Evolutionary conservation across 495 filamentous ascomycete genomes (phyloP).

Genomic region (Coniosporium apollinis): DNA sequence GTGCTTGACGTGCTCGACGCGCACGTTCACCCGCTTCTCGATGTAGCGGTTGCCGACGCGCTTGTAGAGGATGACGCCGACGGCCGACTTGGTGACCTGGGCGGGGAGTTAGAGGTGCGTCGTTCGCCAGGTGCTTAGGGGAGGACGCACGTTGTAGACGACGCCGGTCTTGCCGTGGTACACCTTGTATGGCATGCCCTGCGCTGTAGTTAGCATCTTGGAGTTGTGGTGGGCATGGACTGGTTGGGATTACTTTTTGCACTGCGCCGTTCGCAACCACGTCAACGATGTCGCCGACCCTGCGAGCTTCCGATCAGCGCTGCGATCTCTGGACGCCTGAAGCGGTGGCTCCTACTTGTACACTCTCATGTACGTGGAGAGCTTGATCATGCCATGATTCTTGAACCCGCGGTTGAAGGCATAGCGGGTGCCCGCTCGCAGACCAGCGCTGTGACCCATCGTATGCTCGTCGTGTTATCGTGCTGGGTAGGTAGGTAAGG

Average conservation of each 20-base stretch:
- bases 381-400: conserved; percentile 74
- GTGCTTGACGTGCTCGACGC: conserved; percentile 88
- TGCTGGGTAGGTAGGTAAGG: too few relatives aligned
- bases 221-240: background rate
- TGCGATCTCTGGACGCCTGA: conserved; percentile 1
- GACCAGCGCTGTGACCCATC: conserved; percentile 96
- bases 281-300: conserved; percentile 95
- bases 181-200: conserved; percentile 87
- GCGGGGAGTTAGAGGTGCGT: too few relatives aligned
- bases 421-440: conserved; percentile 75
- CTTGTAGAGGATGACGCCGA: conserved; percentile 98
- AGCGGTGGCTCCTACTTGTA: conserved; percentile 63
- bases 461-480: conserved; percentile 13
- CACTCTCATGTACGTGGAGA: conserved; percentile 79
- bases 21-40: conserved; percentile 98
- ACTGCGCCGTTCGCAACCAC: conserved; percentile 94
- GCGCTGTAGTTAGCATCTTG: conserved; percentile 1
- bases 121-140: too few relatives aligned
- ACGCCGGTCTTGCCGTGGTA: conserved; percentile 22
- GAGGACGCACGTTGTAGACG: conserved; percentile 22
- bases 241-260: conserved; percentile 60
- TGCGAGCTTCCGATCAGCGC: conserved; percentile 26
- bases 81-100: conserved; percentile 81
- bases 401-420: conserved; percentile 86
- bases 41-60: conserved; percentile 94